Percentiles rank a stretch among this genome's conserved stretches.
Evolutionary conservation across 305 asterid genomes (phyloP).

Genomic region (Fraxinus velutina): DNA sequence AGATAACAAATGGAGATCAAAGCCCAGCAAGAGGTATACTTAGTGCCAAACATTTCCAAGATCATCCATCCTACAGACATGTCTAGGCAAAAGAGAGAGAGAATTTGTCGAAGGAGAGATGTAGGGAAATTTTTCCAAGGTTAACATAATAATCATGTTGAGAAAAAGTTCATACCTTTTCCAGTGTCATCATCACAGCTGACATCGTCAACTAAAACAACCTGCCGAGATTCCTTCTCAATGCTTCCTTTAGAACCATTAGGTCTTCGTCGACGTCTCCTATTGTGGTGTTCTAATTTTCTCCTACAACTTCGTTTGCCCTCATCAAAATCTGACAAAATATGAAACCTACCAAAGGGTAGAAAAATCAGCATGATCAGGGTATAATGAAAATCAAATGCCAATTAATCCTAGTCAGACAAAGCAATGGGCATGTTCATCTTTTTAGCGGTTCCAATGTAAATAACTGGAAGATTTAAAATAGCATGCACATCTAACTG

Average conservation of each 20-base stretch:
- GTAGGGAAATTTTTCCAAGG: background rate
- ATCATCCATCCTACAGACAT: background rate
- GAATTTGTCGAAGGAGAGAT: background rate
- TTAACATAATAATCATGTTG: background rate
- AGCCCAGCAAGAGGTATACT: background rate
- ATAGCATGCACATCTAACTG: background rate
- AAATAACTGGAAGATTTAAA: background rate
- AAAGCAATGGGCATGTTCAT: background rate
- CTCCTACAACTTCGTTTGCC: conserved; percentile 91
- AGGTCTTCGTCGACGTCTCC: conserved; percentile 68
- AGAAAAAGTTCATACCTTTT: conserved; percentile 50
- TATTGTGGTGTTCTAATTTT: conserved; percentile 80
- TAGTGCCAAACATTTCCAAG: background rate
- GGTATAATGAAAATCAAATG: background rate
- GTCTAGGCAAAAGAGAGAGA: background rate
- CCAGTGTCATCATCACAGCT: conserved; percentile 53
- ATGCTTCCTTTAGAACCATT: conserved; percentile 44
- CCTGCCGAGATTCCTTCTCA: conserved; percentile 48
- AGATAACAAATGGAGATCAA: conserved; percentile 12
- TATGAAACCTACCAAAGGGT: conserved; percentile 69
- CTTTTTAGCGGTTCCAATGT: background rate
- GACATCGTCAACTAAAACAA: conserved; percentile 43
- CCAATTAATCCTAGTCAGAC: background rate
- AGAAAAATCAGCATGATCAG: background rate
- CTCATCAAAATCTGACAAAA: conserved; percentile 74